These are phyloP conservation scores for Ophiostoma montium DNA, from an alignment of 2,329 filamentous ascomycete genomes.

Conservation along the genomic window DNA sequence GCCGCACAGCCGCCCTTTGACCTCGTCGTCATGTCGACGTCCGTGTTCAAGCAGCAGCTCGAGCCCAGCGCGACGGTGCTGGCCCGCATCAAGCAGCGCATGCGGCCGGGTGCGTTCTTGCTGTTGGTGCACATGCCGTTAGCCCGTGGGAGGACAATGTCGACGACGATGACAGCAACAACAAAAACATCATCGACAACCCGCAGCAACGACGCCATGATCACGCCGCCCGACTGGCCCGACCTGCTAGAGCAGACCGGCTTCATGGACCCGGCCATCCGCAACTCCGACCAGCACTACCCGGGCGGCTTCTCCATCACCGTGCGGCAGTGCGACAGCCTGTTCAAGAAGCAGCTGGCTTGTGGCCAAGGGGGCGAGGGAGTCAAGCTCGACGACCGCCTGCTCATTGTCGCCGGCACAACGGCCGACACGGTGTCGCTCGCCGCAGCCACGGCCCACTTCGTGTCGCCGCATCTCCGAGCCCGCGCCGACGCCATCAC, in stretches of 20 bases:
- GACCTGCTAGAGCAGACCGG: conserved; percentile 21
- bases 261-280: conserved; percentile 19
- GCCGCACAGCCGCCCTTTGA: conserved; percentile 13
- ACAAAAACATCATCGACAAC: too few relatives aligned
- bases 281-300: conserved; percentile 21
- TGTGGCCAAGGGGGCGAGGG: background rate
- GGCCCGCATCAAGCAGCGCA: conserved; percentile 11
- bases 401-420: background rate
- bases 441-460: background rate
- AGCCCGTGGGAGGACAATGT: too few relatives aligned
- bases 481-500: too few relatives aligned
- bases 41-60: conserved; percentile 10
- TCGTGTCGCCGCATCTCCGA: background rate
- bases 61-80: conserved; percentile 8
- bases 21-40: conserved; percentile 16
- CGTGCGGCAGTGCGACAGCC: conserved; percentile 22
- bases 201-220: background rate
- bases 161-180: too few relatives aligned
- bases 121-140: conserved; percentile 19
- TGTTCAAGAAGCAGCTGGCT: conserved; percentile 12
- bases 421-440: background rate
- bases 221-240: conserved; percentile 21
- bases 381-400: background rate
- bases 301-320: conserved; percentile 22
- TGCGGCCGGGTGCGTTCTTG: conserved; percentile 20